A percentile compares a stretch with the other conserved stretches of the same genome.
Conservation (phyloP, 2,329 filamentous ascomycete species). For the Westerdykella aurantiaca region DNA sequence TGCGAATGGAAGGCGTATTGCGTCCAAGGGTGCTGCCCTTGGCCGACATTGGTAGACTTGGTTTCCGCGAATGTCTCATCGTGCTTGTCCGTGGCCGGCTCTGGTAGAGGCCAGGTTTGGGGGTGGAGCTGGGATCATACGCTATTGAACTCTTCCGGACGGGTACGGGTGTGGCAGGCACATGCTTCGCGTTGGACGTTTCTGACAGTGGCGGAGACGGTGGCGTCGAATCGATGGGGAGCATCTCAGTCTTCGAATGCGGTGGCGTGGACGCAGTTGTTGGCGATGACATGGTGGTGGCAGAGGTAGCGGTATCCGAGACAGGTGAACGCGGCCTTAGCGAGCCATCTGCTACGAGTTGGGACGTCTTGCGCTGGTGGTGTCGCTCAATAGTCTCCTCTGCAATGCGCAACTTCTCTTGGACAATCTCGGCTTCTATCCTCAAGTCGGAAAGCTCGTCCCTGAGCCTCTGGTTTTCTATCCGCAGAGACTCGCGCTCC, state of each 20-base stretch:
- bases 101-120: slow-evolving; percentile 48
- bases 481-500: slow-evolving; percentile 81
- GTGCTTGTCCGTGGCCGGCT: slow-evolving; percentile 24
- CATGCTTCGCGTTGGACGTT: slow-evolving; percentile 53
- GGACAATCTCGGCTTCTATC: slow-evolving; percentile 89
- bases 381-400: slow-evolving; percentile 48
- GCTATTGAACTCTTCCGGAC: slow-evolving; percentile 43
- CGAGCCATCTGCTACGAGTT: slow-evolving; percentile 45
- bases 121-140: slow-evolving; percentile 48
- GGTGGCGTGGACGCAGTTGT: slow-evolving; percentile 83
- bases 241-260: slow-evolving; percentile 56
- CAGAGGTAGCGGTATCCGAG: slow-evolving; percentile 71
- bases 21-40: slow-evolving; percentile 29
- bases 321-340: slow-evolving; percentile 59
- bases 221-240: slow-evolving; percentile 68
- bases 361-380: slow-evolving; percentile 47
- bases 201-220: slow-evolving; percentile 94
- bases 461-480: slow-evolving; percentile 81
- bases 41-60: slow-evolving; percentile 53
- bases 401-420: slow-evolving; percentile 82
- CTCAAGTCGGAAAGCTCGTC: slow-evolving; percentile 90
- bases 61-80: slow-evolving; percentile 49
- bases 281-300: slow-evolving; percentile 81
- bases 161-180: slow-evolving; percentile 38
- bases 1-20: slow-evolving; percentile 41